Conservation (phyloP, 805 yeast genomes). For the Wilhelminamyces savonicus region DNA sequence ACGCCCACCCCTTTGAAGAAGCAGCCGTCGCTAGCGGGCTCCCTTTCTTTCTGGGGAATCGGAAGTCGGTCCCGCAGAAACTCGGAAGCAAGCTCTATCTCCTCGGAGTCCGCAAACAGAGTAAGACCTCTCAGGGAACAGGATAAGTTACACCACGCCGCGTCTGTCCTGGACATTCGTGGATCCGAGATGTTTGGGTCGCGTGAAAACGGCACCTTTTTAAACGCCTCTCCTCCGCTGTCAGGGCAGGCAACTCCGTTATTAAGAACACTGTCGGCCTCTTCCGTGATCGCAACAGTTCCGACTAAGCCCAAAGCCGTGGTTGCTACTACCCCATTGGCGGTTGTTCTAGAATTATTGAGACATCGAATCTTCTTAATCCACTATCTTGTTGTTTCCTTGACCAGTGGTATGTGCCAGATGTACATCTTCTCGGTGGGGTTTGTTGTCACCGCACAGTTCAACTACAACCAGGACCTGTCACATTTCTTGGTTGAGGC, state of each 20-base stretch:
- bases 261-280: too few relatives aligned
- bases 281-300: too few relatives aligned
- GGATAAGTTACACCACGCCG: too few relatives aligned
- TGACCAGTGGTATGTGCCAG: conserved; percentile 61
- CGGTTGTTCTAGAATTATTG: conserved; percentile 14
- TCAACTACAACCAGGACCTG: conserved; percentile 26
- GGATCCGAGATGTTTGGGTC: too few relatives aligned
- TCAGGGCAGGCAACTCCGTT: too few relatives aligned
- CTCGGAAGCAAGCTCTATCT: not conserved
- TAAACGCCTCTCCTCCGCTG: too few relatives aligned
- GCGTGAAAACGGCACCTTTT: too few relatives aligned
- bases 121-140: too few relatives aligned
- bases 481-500: too few relatives aligned
- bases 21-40: conserved; percentile 18
- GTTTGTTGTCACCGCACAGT: conserved; percentile 50
- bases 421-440: conserved; percentile 72
- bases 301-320: too few relatives aligned
- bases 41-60: conserved; percentile 36
- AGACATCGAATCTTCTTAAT: conserved; percentile 34
- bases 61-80: conserved; percentile 21
- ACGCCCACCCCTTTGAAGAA: too few relatives aligned
- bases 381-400: conserved; percentile 50
- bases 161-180: too few relatives aligned
- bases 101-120: not conserved
- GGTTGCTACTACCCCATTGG: conserved; percentile 11